phyloP scores from a whole-genome alignment of 1,284 basidiomycete species.

The Malassezia globosa region DNA sequence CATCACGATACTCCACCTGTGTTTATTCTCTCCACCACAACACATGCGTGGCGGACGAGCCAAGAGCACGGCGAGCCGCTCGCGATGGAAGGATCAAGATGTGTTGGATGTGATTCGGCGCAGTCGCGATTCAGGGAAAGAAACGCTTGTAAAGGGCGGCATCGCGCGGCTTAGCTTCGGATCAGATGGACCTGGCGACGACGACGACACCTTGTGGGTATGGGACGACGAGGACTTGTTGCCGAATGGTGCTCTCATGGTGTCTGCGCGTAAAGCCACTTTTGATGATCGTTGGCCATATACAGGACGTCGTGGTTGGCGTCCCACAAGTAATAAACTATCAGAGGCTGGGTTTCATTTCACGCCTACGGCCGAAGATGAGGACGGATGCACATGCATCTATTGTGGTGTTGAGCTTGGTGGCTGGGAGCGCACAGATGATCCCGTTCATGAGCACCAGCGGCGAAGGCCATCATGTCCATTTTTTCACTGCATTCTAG shows the following conservation, averaged over 20 bases:
- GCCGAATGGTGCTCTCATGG: conserved; percentile 34
- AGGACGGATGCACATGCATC: conserved; percentile 41
- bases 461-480: conserved; percentile 38
- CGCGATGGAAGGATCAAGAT: conserved; percentile 16
- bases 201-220: conserved; percentile 17
- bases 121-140: conserved; percentile 1
- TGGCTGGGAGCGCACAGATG: conserved; percentile 46
- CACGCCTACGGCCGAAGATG: conserved; percentile 31
- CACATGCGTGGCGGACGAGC: conserved; percentile 1
- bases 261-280: conserved; percentile 33
- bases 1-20: conserved; percentile 1
- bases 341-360: conserved; percentile 45
- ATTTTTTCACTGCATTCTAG: conserved; percentile 36
- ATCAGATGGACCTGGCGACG: conserved; percentile 14
- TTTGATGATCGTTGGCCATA: conserved; percentile 42
- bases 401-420: conserved; percentile 40
- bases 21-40: background rate
- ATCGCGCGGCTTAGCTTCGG: conserved; percentile 9
- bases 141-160: conserved; percentile 4
- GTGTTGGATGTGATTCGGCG: background rate
- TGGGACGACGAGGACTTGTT: conserved; percentile 25
- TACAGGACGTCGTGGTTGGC: conserved; percentile 45
- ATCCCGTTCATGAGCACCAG: conserved; percentile 42
- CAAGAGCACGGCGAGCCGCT: background rate
- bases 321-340: conserved; percentile 44